Evolutionary conservation across 139 green algal genomes (phyloP), one percentile per base, ranked within the genome.

Genomic region (Asterochloris sp.): DNA sequence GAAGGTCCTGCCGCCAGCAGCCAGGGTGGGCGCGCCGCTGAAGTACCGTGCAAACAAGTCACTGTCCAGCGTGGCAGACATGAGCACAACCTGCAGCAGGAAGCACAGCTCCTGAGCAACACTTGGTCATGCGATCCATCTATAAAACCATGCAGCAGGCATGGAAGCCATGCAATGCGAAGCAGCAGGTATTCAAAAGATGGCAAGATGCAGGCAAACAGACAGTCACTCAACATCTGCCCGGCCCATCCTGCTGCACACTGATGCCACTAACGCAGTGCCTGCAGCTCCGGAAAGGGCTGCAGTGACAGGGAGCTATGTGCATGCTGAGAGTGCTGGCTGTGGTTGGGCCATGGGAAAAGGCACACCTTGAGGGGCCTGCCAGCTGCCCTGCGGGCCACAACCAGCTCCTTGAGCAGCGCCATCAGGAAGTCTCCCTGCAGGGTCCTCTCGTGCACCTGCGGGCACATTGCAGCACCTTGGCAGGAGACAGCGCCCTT

Each of bases 61-160:
- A 0, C 92, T 89, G 80, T 99, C 91, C 73, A 98, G 83, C 0
- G 96, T 99, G 13, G 96, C 96, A 12, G 89, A 96, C 96, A 98
- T 99, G 21, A 99, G 92, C 0, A 99, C 81, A 15, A 99, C 84
- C 83, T 94, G 84, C 69, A 92, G 66, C 66, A 71, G 21, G 66
- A 24, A 24, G 66, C 66, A 71, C 21, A 26, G 66, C 66, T 26
- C 17, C 21, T 71, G 66, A 24, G 17, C 66, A 71, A 24, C 66
- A 10, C 66, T 71, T 2, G 4, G 21, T 24, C 17, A 26, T 71
- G 66, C 66, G 1, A 54, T 54, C 38, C 38, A 54, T 10, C 6
- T 54, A 2, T 54, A 54, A 54, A 2, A 54, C 38, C 2, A 54
- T 54, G 38, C 38, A 54, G 38, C 38, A 54, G 38, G 38, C 38